Base-by-base conservation (phyloP, 768 basidiomycete species). In the Calocera cornea region DNA sequence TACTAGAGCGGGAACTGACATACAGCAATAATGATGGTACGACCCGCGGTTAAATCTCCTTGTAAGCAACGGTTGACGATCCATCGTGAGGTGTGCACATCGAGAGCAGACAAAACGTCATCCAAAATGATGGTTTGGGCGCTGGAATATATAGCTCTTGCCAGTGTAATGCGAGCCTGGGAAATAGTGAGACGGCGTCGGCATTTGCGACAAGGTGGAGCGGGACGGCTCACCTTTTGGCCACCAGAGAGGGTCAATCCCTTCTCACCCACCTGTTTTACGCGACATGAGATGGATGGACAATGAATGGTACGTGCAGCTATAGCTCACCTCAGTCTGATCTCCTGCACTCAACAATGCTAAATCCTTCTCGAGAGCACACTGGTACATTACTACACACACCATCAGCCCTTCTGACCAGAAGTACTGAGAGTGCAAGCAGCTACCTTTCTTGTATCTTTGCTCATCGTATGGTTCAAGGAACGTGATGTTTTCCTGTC, bases 101-200 rank as follows among this genome's bases (percentile, higher is more conserved):
- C 79, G 7, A 80, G 72, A 1, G 80, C 80, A 36, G 73, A 75
- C 60, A 77, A 75, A 44, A 77, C 73, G 63, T 76, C 75, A 69
- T 77, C 76, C 44, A 91, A 76, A 14, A 92, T 75, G 7, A 92
- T 72, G n/a, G 86, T 83, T 29, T 83, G 74, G 0, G 89, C 85
- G 22, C 76, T 75, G 1, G 83, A 83, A 73, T 87, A 87, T 0
- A 86, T 76, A 0, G 85, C 84, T 7, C 85, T 77, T 2, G 86
- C 86, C 27, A 85, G 76, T 0, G 83, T 83, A 40, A 87, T 75
- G 73, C 73, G 79, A 49, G 82, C 86, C 70, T 74, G 72, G n/a
- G 50, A 72, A 73, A 38, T 72, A 72, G 14, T 47, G 8, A 5
- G 7, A n/a, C 73, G 10, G 11, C 10, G 10, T 27, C 31, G 10